Base-by-base conservation (phyloP, 495 filamentous ascomycete genomes). In the Aspergillus cavernicola region DNA sequence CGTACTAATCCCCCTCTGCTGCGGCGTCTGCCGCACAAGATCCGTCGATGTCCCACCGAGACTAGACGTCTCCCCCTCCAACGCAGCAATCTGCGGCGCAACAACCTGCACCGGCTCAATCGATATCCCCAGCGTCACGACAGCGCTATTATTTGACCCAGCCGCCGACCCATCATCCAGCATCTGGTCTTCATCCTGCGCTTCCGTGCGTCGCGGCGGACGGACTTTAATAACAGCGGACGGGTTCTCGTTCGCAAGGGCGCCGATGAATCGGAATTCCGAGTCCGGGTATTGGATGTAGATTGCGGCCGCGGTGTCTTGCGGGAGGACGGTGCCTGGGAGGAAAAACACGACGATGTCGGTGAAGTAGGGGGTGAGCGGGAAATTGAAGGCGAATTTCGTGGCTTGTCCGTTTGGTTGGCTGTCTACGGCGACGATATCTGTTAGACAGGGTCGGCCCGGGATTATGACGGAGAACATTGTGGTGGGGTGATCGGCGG, bases 341-440 rank as follows among this genome's bases (percentile, higher is more conserved):
- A 96, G 84, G 33, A 97, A 73, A 76, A 99, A 97, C 56, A 96
- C 82, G 56, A 89, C 86, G 48, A 99, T 72, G 58, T 97, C 90
- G 38, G 76, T 80, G 76, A 95, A 90, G 20, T 72, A 41, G 0
- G 83, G 78, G n/a, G 56, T 57, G 6, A 77, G 59, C 1, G 83
- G 75, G 61, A 88, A 75, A 24, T 72, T 69, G 71, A 88, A 87
- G 41, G 84, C 79, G 67, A 82, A 87, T 69, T 88, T 84, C 10
- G 83, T 85, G 8, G 80, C 67, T 54, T 83, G 81, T 42, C 68
- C 69, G 42, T 70, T 72, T 29, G 69, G 67, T 60, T 74, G 71
- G 19, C 55, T 28, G 47, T 75, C 74, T 26, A 89, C 66, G 42
- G 78, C 63, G 64, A 79, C 65, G 38, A 83, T 76, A 57, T 85